Evolutionary conservation across 805 yeast genomes (phyloP).

Genomic region (Debaryomyces prosopidis): DNA sequence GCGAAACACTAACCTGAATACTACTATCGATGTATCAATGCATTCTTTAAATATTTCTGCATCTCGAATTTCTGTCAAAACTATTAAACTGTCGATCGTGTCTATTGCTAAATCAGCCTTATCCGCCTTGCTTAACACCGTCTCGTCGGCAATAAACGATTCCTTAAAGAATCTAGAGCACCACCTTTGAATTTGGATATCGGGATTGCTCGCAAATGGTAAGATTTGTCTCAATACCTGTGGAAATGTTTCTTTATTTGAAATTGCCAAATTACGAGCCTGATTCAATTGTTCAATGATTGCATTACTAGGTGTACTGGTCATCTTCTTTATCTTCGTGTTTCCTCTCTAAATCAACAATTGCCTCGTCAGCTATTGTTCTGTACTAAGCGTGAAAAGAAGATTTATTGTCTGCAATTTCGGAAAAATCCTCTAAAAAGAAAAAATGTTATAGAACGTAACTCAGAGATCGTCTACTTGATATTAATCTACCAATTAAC

Average conservation of each 20-base stretch:
- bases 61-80: constrained; percentile 28
- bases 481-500: neutral
- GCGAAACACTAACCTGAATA: constrained; percentile 45
- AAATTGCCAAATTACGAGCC: constrained; percentile 36
- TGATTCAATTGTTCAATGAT: constrained; percentile 34
- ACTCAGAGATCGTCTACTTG: neutral
- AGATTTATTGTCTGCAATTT: neutral
- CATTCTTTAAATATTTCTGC: constrained; percentile 29
- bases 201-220: constrained; percentile 36
- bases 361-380: neutral
- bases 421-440: neutral
- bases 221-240: constrained; percentile 46
- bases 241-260: constrained; percentile 32
- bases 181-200: constrained; percentile 38
- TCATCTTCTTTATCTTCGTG: constrained; percentile 5
- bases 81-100: constrained; percentile 31
- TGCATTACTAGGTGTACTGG: constrained; percentile 15
- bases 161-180: constrained; percentile 40
- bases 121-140: constrained; percentile 23
- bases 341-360: neutral
- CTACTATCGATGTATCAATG: constrained; percentile 39
- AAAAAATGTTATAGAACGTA: neutral
- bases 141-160: constrained; percentile 31
- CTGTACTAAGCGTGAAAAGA: neutral
- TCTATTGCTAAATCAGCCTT: constrained; percentile 43